Conservation (phyloP, 2,329 filamentous ascomycete genomes). For the Aspergillus terreus region DNA sequence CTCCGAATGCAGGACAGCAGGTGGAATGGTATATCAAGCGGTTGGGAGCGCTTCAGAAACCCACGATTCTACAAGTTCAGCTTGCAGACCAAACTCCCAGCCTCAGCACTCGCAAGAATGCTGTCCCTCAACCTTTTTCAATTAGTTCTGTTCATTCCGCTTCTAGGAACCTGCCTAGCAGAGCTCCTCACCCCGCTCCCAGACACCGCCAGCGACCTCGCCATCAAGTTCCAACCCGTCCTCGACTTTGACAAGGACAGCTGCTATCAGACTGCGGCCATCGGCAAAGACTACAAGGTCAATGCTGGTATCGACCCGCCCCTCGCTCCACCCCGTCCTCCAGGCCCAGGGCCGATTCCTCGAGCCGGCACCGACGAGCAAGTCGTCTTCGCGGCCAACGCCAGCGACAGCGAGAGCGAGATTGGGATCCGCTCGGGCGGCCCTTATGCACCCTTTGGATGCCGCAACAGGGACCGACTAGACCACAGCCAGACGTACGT, state of each 20-base stretch:
- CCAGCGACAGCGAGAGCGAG: background rate
- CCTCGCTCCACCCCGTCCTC: background rate
- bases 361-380: background rate
- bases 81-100: background rate
- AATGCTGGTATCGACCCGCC: background rate
- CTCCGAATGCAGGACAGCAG: background rate
- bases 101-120: background rate
- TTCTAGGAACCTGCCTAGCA: background rate
- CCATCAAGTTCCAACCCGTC: constrained; percentile 6
- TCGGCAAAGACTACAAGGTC: constrained; percentile 1
- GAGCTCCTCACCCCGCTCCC: background rate
- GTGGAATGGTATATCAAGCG: background rate
- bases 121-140: background rate
- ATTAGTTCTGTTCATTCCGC: background rate
- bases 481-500: constrained; percentile 8
- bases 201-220: constrained; percentile 1
- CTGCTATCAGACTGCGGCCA: constrained; percentile 7
- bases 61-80: background rate
- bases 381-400: background rate
- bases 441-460: background rate
- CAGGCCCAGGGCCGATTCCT: background rate
- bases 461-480: constrained; percentile 2
- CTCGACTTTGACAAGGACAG: constrained; percentile 7
- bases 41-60: background rate
- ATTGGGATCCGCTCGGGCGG: background rate